Conservation (phyloP, 176 grass and related monocot genomes). For the Eleusine indica region DNA sequence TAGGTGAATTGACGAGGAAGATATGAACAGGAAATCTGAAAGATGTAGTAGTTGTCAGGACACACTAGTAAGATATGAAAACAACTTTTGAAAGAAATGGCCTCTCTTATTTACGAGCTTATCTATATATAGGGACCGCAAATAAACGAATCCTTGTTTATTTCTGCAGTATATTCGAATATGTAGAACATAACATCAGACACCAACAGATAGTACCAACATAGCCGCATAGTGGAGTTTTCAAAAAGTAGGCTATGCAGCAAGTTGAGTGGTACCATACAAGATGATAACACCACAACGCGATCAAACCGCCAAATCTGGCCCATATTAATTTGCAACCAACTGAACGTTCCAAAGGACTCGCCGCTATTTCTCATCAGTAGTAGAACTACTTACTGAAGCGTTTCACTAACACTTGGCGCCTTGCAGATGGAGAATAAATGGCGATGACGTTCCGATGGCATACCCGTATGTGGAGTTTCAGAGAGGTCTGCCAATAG, state of each 20-base stretch:
- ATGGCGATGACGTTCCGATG: slow-evolving; percentile 74
- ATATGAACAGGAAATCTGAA: slow-evolving; percentile 17
- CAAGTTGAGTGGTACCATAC: slow-evolving; percentile 43
- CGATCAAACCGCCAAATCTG: not conserved
- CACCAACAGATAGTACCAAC: slow-evolving; percentile 28
- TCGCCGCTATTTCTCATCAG: not conserved
- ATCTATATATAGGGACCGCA: slow-evolving; percentile 13
- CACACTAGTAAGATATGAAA: not conserved
- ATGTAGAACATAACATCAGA: slow-evolving; percentile 29
- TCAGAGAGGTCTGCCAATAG: slow-evolving; percentile 67
- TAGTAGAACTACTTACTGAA: not conserved
- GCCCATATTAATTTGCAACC: slow-evolving; percentile 8
- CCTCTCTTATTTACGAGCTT: slow-evolving; percentile 26
- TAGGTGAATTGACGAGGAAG: not conserved
- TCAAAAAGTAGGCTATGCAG: slow-evolving; percentile 27
- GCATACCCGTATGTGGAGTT: slow-evolving; percentile 92
- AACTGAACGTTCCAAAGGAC: slow-evolving; percentile 16
- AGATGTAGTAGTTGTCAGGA: not conserved
- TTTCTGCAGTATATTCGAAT: not conserved
- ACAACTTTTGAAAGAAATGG: not conserved
- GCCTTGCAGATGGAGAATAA: slow-evolving; percentile 62
- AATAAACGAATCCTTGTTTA: not conserved
- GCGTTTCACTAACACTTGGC: not conserved
- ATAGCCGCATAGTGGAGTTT: slow-evolving; percentile 28
- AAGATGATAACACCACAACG: not conserved